These are phyloP conservation scores for Phytophthora syringae DNA, from an alignment of 352 stramenopile genomes.

Conservation along the genomic window DNA sequence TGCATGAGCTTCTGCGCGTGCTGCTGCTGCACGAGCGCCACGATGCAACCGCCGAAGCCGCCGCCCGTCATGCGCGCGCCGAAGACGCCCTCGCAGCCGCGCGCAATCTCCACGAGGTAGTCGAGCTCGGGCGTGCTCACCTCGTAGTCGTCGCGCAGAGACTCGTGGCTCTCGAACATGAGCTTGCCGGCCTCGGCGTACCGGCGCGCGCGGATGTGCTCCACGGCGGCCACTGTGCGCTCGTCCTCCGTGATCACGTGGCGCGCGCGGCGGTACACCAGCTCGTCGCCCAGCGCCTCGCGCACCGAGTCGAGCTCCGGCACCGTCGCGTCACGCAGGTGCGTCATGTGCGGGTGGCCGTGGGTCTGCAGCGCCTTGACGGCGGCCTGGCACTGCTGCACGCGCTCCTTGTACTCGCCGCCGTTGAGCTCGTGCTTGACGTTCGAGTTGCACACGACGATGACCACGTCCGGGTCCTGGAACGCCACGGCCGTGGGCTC, in stretches of 20 bases:
- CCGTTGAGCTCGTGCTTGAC: slow-evolving; percentile 94
- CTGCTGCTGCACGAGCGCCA: slow-evolving; percentile 90
- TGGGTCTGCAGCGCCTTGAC: slow-evolving; percentile 78
- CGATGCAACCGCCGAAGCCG: slow-evolving; percentile 97
- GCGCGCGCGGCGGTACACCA: slow-evolving; percentile 87
- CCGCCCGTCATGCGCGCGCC: slow-evolving; percentile 95
- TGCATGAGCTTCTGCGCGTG: slow-evolving; percentile 71
- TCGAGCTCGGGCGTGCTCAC: slow-evolving; percentile 92
- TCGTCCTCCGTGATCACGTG: slow-evolving; percentile 92
- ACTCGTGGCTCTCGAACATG: slow-evolving; percentile 94
- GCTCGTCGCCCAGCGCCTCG: slow-evolving; percentile 58
- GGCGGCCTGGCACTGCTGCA: slow-evolving; percentile 87
- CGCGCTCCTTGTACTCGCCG: slow-evolving; percentile 94
- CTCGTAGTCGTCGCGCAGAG: slow-evolving; percentile 93
- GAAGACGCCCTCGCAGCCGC: slow-evolving; percentile 92
- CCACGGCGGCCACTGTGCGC: slow-evolving; percentile 20
- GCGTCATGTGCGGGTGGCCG: slow-evolving; percentile 69
- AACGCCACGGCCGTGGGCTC: slow-evolving; percentile 48
- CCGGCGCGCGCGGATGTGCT: slow-evolving; percentile 54
- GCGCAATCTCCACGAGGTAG: slow-evolving; percentile 92
- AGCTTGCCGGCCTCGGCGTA: slow-evolving; percentile 86
- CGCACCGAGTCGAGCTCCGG: slow-evolving; percentile 75
- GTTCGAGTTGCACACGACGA: slow-evolving; percentile 95
- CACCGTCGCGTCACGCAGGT: slow-evolving; percentile 92
- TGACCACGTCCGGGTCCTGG: slow-evolving; percentile 59